Evolutionary conservation across 2,329 filamentous ascomycete species (phyloP).

Genomic region (Colletotrichum filicis): DNA sequence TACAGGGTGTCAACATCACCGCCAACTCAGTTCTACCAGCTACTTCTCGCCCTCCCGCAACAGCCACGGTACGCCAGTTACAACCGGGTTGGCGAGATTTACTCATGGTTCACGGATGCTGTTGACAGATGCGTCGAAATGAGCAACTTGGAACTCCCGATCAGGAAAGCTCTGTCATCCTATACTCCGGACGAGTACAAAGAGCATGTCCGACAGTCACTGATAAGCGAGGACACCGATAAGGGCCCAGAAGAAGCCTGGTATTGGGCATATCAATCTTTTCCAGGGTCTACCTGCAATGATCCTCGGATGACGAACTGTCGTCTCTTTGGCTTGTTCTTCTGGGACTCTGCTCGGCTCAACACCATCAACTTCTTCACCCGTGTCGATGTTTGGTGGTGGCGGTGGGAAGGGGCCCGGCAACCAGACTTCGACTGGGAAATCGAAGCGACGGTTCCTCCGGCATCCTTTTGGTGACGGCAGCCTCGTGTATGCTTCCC

Average conservation of each 20-base stretch:
- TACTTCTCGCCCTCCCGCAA: slow-evolving; percentile 13
- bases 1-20: slow-evolving; percentile 15
- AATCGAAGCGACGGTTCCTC: neutral
- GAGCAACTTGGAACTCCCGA: slow-evolving; percentile 3
- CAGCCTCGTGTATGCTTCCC: neutral
- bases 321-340: slow-evolving; percentile 28
- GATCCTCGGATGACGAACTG: slow-evolving; percentile 29
- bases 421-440: slow-evolving; percentile 31
- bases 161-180: neutral
- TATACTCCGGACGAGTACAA: slow-evolving; percentile 14
- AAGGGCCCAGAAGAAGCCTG: slow-evolving; percentile 30
- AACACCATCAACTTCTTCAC: slow-evolving; percentile 31
- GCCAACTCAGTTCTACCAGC: slow-evolving; percentile 16
- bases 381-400: slow-evolving; percentile 23
- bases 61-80: slow-evolving; percentile 29
- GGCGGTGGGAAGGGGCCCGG: slow-evolving; percentile 30
- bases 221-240: slow-evolving; percentile 10
- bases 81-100: slow-evolving; percentile 25
- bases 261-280: slow-evolving; percentile 30
- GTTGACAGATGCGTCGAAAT: slow-evolving; percentile 20
- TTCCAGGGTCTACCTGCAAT: slow-evolving; percentile 10
- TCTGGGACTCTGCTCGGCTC: slow-evolving; percentile 26
- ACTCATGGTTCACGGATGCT: slow-evolving; percentile 27
- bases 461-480: neutral
- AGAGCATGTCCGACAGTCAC: slow-evolving; percentile 5